Evolutionary conservation across 1,139 yeast genomes (phyloP).

Genomic region (Hyphopichia buzzinii): DNA sequence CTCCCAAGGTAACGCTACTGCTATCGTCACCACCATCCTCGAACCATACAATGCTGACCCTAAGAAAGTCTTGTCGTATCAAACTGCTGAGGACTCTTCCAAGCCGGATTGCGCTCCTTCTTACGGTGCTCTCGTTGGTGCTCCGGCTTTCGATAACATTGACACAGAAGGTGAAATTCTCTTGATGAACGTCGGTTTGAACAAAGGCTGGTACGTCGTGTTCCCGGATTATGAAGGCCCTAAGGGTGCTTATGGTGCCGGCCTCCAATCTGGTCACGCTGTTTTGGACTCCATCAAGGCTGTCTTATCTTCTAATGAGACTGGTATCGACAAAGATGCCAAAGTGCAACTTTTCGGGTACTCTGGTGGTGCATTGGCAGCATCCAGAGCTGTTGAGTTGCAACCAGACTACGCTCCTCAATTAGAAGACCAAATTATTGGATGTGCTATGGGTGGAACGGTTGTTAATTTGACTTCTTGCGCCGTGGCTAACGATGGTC

Average conservation of each 20-base stretch:
- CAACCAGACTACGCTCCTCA: constrained; percentile 24
- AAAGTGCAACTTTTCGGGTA: constrained; percentile 18
- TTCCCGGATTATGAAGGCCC: constrained; percentile 14
- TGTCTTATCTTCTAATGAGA: constrained; percentile 10
- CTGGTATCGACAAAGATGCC: constrained; percentile 15
- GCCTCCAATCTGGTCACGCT: constrained; percentile 11
- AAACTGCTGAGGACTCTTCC: constrained; percentile 31
- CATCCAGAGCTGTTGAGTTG: constrained; percentile 20
- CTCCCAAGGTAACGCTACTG: constrained; percentile 14
- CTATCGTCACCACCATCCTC: constrained; percentile 18
- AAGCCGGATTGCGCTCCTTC: constrained; percentile 30
- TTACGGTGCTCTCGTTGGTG: constrained; percentile 16
- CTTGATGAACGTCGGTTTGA: constrained; percentile 7
- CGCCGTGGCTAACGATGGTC: constrained; percentile 14
- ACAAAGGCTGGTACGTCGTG: constrained; percentile 11
- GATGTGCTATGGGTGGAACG: constrained; percentile 20
- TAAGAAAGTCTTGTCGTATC: constrained; percentile 16
- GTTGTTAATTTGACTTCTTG: constrained; percentile 14
- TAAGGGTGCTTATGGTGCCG: constrained; percentile 10
- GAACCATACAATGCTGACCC: constrained; percentile 18
- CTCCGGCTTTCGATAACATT: constrained; percentile 10
- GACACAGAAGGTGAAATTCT: constrained; percentile 6
- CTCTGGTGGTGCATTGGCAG: constrained; percentile 21
- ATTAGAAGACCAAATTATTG: constrained; percentile 12
- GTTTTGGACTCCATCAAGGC: constrained; percentile 11